A percentile compares a stretch with the other conserved stretches of the same genome.
Evolutionary conservation across 83 land plant genomes (phyloP).

Genomic region (Picea abies): DNA sequence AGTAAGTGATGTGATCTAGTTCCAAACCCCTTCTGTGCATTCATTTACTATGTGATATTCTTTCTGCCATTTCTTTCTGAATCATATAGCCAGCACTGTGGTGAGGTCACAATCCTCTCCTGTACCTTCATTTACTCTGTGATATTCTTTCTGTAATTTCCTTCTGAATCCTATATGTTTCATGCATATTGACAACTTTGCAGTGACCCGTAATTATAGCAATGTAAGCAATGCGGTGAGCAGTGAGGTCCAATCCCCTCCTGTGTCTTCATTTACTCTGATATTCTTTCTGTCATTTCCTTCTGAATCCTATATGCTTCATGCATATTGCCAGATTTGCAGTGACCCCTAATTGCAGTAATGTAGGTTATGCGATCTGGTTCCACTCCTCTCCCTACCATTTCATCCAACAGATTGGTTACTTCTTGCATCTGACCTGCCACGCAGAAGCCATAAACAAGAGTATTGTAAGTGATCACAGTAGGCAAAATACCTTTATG

Average conservation of each 20-base stretch:
- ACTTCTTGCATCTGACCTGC: slow-evolving; percentile 48
- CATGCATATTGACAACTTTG: slow-evolving; percentile 31
- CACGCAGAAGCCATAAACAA: slow-evolving; percentile 61
- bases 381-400: slow-evolving; percentile 30
- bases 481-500: slow-evolving; percentile 35
- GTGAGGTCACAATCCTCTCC: not conserved
- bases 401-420: slow-evolving; percentile 29
- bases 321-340: slow-evolving; percentile 34
- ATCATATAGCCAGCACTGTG: not conserved
- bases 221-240: slow-evolving; percentile 17
- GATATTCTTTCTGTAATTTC: not conserved
- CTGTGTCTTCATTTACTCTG: not conserved
- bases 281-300: not conserved
- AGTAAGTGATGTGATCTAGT: slow-evolving; percentile 59
- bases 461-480: slow-evolving; percentile 60
- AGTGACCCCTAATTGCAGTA: slow-evolving; percentile 41
- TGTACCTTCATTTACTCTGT: not conserved
- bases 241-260: slow-evolving; percentile 10
- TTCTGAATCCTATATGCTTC: slow-evolving; percentile 28
- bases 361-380: slow-evolving; percentile 61
- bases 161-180: slow-evolving; percentile 28
- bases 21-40: slow-evolving; percentile 28
- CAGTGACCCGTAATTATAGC: slow-evolving; percentile 3
- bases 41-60: too few species aligned
- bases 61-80: not conserved